Conservation (phyloP, 108 stramenopile species). For the Pseudonitzschia multiseries region DNA sequence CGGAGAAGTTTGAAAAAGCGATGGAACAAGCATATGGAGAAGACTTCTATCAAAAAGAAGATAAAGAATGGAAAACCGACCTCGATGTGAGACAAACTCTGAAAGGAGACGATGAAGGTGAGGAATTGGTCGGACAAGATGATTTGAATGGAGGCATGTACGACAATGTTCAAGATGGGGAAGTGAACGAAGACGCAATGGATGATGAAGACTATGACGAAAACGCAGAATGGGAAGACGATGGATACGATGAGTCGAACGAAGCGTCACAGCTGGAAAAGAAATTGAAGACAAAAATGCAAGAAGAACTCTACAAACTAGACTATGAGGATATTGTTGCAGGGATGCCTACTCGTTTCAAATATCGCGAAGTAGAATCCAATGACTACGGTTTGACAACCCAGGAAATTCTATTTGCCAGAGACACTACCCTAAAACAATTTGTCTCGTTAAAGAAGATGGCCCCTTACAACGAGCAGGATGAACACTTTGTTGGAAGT, state of each 20-base stretch:
- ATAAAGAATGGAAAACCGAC: constrained; percentile 81
- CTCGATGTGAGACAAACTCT: constrained; percentile 68
- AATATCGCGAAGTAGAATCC: constrained; percentile 90
- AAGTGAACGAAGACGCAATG: constrained; percentile 31
- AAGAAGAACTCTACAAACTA: constrained; percentile 95
- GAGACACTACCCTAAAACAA: constrained; percentile 89
- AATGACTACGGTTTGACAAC: constrained; percentile 92
- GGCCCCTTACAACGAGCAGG: constrained; percentile 91
- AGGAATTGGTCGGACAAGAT: constrained; percentile 53
- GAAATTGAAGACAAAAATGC: constrained; percentile 70
- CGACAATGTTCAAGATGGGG: constrained; percentile 47
- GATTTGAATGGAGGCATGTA: constrained; percentile 71
- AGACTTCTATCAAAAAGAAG: constrained; percentile 90
- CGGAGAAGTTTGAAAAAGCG: constrained; percentile 84
- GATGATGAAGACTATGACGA: constrained; percentile 49
- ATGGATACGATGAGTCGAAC: constrained; percentile 41
- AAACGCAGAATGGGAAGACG: constrained; percentile 38
- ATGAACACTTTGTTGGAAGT: constrained; percentile 64
- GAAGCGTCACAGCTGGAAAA: constrained; percentile 62
- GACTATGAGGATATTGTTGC: constrained; percentile 99
- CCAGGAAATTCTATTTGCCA: constrained; percentile 93
- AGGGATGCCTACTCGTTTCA: constrained; percentile 96
- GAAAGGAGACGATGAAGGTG: constrained; percentile 53
- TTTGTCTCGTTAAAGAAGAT: constrained; percentile 96
- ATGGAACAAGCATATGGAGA: constrained; percentile 93